These are phyloP conservation scores for Linderina pennispora DNA, from an alignment of 192 early-diverging fungal species.

Conservation along the genomic window DNA sequence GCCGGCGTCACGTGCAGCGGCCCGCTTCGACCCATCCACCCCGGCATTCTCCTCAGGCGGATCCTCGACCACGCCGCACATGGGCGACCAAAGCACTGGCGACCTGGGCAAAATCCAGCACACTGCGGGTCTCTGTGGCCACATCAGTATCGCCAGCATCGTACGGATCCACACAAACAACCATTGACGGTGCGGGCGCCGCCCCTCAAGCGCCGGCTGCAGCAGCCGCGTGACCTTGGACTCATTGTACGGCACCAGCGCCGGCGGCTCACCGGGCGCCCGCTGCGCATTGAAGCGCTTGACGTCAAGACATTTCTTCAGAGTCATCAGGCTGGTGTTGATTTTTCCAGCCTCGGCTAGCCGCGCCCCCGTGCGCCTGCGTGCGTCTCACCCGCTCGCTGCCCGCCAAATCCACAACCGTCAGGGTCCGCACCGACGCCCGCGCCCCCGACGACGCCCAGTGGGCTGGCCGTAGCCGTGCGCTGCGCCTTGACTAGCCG, in stretches of 20 bases:
- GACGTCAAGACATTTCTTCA: conserved; percentile 67
- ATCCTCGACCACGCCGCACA: conserved; percentile 37
- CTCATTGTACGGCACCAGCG: conserved; percentile 59
- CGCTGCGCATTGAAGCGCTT: conserved; percentile 46
- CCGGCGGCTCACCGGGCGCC: neutral
- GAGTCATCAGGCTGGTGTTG: conserved; percentile 63
- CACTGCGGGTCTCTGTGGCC: conserved; percentile 43
- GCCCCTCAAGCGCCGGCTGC: conserved; percentile 54
- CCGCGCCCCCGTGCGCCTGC: conserved; percentile 46
- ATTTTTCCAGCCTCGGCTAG: conserved; percentile 60
- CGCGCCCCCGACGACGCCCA: conserved; percentile 10
- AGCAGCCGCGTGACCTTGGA: conserved; percentile 65
- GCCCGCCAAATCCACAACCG: conserved; percentile 66
- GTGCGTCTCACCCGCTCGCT: conserved; percentile 59
- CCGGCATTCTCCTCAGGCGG: too few relatives aligned
- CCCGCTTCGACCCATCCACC: too few relatives aligned
- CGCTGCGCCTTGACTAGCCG: conserved; percentile 54
- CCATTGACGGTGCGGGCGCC: conserved; percentile 53
- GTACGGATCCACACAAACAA: conserved; percentile 58
- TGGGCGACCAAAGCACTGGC: conserved; percentile 51
- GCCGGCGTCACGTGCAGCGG: too few relatives aligned
- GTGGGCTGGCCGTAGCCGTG: conserved; percentile 8
- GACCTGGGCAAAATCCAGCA: conserved; percentile 59
- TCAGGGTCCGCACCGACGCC: conserved; percentile 40
- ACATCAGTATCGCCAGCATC: conserved; percentile 10